A percentile compares a stretch with the other conserved stretches of the same genome.
phyloP scores from a whole-genome alignment of 306 rosid genomes.

The Vigna nakashimae region DNA sequence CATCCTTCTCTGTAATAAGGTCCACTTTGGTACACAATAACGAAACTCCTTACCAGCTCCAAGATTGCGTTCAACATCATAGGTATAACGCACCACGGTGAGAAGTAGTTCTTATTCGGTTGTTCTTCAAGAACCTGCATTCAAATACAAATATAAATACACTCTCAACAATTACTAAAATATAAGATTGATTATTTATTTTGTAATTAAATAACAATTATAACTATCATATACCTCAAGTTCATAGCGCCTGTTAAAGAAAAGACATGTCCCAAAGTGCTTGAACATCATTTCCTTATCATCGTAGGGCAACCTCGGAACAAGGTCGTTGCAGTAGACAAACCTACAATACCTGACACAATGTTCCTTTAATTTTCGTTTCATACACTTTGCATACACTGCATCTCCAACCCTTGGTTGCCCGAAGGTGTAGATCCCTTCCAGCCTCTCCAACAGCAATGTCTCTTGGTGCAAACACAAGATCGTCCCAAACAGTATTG shows the following conservation, averaged over 20 bases:
- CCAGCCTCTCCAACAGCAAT: conserved; percentile 61
- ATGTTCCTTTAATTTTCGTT: conserved; percentile 48
- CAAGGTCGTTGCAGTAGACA: conserved; percentile 74
- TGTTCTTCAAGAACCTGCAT: conserved; percentile 57
- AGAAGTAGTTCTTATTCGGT: conserved; percentile 62
- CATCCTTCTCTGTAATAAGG: conserved; percentile 54
- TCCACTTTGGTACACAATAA: conserved; percentile 43
- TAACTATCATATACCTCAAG: conserved; percentile 44
- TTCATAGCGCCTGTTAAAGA: conserved; percentile 58
- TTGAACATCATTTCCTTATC: conserved; percentile 67
- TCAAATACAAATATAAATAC: neutral
- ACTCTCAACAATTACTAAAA: too few species aligned
- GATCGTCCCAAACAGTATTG: conserved; percentile 59
- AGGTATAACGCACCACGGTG: conserved; percentile 31
- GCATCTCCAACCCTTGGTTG: conserved; percentile 86
- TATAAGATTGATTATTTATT: too few species aligned
- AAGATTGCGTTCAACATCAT: conserved; percentile 47
- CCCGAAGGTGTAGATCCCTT: conserved; percentile 84
- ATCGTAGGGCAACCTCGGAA: conserved; percentile 79
- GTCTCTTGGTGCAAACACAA: conserved; percentile 62
- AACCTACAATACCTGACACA: conserved; percentile 59
- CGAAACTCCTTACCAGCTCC: conserved; percentile 65
- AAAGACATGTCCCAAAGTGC: conserved; percentile 80
- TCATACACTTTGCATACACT: conserved; percentile 59
- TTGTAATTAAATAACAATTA: too few species aligned